A percentile compares a stretch with the other conserved stretches of the same genome.
These are phyloP conservation scores for Darksidea phi DNA, from an alignment of 495 filamentous ascomycete species.

Conservation along the genomic window DNA sequence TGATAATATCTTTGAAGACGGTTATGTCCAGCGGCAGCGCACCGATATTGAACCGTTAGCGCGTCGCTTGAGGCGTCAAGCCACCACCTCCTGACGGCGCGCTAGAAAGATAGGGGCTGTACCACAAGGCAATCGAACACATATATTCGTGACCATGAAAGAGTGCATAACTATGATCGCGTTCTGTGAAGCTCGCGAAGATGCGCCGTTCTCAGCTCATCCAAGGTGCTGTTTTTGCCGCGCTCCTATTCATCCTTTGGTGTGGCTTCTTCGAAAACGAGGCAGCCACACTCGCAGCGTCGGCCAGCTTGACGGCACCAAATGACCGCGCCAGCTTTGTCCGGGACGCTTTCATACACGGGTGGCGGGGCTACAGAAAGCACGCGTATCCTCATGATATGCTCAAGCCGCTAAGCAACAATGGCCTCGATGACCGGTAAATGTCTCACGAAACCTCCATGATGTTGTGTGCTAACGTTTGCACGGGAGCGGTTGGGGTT, in stretches of 20 bases:
- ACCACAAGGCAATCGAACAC: no score
- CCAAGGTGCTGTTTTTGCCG: neutral
- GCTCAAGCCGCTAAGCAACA: slow-evolving; percentile 15
- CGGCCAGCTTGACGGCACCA: neutral
- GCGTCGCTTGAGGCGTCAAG: no score
- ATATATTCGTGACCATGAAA: no score
- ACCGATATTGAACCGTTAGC: no score
- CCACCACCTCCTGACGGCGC: no score
- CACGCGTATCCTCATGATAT: slow-evolving; percentile 15
- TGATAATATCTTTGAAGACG: no score
- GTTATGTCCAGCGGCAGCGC: no score
- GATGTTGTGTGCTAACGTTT: neutral
- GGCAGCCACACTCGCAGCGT: no score
- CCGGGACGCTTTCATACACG: neutral
- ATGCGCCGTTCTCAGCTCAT: no score
- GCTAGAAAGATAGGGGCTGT: no score
- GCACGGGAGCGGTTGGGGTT: slow-evolving; percentile 8
- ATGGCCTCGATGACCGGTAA: slow-evolving; percentile 8
- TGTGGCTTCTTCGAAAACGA: neutral
- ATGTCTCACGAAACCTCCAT: neutral
- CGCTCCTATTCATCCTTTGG: neutral
- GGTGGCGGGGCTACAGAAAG: slow-evolving; percentile 4
- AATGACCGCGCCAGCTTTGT: neutral
- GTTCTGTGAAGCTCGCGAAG: no score
- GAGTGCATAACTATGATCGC: no score